A percentile compares a stretch with the other conserved stretches of the same genome.
Conservation (phyloP, 2,329 filamentous ascomycete species). For the Fusarium sp. region DNA sequence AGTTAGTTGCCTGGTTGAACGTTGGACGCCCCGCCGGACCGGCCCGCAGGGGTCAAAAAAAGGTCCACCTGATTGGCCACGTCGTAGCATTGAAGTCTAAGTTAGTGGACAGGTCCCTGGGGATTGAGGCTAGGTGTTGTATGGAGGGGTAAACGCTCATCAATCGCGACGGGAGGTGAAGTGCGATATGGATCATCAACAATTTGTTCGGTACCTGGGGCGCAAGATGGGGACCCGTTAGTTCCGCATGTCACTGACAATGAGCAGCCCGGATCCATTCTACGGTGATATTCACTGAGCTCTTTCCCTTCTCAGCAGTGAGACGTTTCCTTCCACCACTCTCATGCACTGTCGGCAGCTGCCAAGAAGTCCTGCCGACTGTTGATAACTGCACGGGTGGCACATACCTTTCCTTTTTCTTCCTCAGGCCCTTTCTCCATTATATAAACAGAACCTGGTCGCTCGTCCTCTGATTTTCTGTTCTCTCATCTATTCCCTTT, state of each 20-base stretch:
- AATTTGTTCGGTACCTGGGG: slow-evolving; percentile 4
- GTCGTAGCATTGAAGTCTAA: background rate
- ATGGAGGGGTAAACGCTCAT: slow-evolving; percentile 31
- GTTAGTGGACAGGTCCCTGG: slow-evolving; percentile 20
- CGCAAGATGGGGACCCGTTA: background rate
- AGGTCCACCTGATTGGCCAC: slow-evolving; percentile 28
- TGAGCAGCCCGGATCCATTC: background rate
- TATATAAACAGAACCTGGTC: slow-evolving; percentile 35
- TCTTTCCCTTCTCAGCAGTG: slow-evolving; percentile 22
- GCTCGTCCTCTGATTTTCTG: slow-evolving; percentile 15
- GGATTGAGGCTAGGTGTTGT: slow-evolving; percentile 17
- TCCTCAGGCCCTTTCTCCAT: slow-evolving; percentile 22
- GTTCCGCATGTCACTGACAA: background rate
- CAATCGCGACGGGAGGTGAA: slow-evolving; percentile 2
- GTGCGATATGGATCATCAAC: slow-evolving; percentile 16
- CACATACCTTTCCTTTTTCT: slow-evolving; percentile 6
- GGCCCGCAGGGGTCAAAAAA: slow-evolving; percentile 36
- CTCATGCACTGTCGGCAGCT: slow-evolving; percentile 28
- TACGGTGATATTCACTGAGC: slow-evolving; percentile 17
- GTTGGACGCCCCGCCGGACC: slow-evolving; percentile 40
- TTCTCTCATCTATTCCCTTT: slow-evolving; percentile 16
- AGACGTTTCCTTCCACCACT: slow-evolving; percentile 30
- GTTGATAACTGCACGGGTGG: slow-evolving; percentile 25
- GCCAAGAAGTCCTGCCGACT: slow-evolving; percentile 26
- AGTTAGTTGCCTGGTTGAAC: slow-evolving; percentile 15